Evolutionary conservation across 2,329 filamentous ascomycete genomes (phyloP).

Genomic region (Cercospora janseana): DNA sequence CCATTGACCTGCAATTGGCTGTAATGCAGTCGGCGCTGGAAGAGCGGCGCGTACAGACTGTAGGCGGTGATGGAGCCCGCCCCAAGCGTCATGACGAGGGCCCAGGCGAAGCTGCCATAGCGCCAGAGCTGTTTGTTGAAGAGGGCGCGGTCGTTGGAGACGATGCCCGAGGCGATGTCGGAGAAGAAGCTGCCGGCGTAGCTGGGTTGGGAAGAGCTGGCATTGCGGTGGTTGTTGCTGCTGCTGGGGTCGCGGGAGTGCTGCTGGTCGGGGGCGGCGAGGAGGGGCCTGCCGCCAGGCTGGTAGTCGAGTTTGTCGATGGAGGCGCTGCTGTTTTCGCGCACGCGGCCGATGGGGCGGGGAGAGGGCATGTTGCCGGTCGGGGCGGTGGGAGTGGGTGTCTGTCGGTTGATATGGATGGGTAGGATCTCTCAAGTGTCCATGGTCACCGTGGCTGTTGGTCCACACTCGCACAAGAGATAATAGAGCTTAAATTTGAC

Average conservation of each 20-base stretch:
- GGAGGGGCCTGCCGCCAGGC: conserved; percentile 43
- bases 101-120: conserved; percentile 59
- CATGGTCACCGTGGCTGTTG: not conserved
- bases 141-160: conserved; percentile 55
- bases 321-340: conserved; percentile 24
- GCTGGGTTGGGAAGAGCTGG: too few relatives aligned
- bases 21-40: conserved; percentile 83
- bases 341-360: conserved; percentile 23
- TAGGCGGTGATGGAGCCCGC: conserved; percentile 91
- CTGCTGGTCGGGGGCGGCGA: conserved; percentile 39
- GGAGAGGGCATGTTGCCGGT: conserved; percentile 18
- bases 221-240: conserved; percentile 35
- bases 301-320: conserved; percentile 55
- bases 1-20: conserved; percentile 89
- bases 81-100: conserved; percentile 66
- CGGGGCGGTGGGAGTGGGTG: not conserved
- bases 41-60: conserved; percentile 87
- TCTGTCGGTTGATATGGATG: not conserved
- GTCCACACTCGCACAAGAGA: not conserved
- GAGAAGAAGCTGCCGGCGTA: conserved; percentile 57
- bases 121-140: conserved; percentile 55
- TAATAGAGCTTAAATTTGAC: too few relatives aligned
- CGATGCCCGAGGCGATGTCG: conserved; percentile 60
- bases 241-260: conserved; percentile 30
- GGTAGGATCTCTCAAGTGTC: not conserved